A percentile compares a stretch with the other conserved stretches of the same genome.
phyloP scores from a whole-genome alignment of 148 eudicot genomes.

The Arctostaphylos glauca region DNA sequence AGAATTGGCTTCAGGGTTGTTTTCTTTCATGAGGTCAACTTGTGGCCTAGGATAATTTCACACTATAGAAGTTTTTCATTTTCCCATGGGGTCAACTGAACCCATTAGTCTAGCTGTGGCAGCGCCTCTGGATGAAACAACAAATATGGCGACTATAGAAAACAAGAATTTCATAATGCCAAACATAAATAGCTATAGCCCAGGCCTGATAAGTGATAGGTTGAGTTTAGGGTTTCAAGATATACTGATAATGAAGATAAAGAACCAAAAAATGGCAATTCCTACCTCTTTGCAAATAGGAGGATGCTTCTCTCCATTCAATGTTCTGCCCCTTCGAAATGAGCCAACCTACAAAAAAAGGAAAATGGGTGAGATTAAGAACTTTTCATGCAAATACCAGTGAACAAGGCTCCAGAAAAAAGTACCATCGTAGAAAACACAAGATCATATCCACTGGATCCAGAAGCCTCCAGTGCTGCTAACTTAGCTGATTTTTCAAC shows the following conservation, averaged over 20 bases:
- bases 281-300: slow-evolving; percentile 76
- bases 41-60: no score
- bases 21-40: no score
- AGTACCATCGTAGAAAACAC: slow-evolving; percentile 78
- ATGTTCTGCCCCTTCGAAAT: slow-evolving; percentile 69
- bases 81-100: no score
- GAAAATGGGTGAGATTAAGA: background rate
- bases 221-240: background rate
- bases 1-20: no score
- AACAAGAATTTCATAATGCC: slow-evolving; percentile 9
- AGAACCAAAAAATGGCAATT: background rate
- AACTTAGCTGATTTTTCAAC: slow-evolving; percentile 50
- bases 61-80: no score
- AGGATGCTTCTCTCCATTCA: slow-evolving; percentile 74
- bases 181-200: background rate
- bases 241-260: background rate
- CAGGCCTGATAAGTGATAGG: background rate
- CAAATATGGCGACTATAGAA: background rate
- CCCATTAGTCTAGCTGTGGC: no score
- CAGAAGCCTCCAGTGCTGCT: slow-evolving; percentile 87
- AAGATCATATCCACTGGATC: slow-evolving; percentile 64
- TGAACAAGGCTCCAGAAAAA: slow-evolving; percentile 23
- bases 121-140: background rate
- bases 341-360: slow-evolving; percentile 65
- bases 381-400: background rate